A percentile compares a stretch with the other conserved stretches of the same genome.
Evolutionary conservation across 176 grass and related monocot genomes (phyloP).

Genomic region (Raddia guianensis): DNA sequence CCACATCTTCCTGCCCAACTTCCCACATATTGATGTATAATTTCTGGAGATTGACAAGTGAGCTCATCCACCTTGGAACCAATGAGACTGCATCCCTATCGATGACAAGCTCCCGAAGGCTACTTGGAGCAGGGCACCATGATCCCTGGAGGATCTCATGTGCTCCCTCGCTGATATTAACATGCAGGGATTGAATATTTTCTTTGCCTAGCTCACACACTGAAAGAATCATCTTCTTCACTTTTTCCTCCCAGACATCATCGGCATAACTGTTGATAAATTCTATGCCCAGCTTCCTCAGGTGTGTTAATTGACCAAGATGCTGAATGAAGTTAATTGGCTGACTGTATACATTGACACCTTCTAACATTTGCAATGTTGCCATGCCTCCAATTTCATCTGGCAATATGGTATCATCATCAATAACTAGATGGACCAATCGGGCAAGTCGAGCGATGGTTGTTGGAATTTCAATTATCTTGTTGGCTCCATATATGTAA

Average conservation of each 20-base stretch:
- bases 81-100: not conserved
- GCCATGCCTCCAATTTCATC: conserved; percentile 1
- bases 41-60: conserved; percentile 7
- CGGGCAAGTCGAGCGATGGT: not conserved
- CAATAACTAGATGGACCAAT: not conserved
- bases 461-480: not conserved
- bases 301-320: not conserved
- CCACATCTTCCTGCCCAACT: not conserved
- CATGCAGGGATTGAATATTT: not conserved
- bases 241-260: conserved; percentile 15
- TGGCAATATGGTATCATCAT: not conserved
- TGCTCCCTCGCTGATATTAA: conserved; percentile 2
- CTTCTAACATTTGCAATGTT: not conserved
- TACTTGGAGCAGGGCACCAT: not conserved
- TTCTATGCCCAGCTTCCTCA: not conserved
- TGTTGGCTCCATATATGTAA: not conserved
- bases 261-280: conserved; percentile 21
- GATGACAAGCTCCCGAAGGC: not conserved
- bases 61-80: conserved; percentile 12
- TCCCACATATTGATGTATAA: not conserved
- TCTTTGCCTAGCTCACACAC: not conserved
- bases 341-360: not conserved
- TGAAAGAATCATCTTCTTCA: not conserved
- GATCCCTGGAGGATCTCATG: conserved; percentile 6
- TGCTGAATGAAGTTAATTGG: not conserved